Evolutionary conservation across 1,139 yeast species (phyloP).

Genomic region (Pichia sp.): DNA sequence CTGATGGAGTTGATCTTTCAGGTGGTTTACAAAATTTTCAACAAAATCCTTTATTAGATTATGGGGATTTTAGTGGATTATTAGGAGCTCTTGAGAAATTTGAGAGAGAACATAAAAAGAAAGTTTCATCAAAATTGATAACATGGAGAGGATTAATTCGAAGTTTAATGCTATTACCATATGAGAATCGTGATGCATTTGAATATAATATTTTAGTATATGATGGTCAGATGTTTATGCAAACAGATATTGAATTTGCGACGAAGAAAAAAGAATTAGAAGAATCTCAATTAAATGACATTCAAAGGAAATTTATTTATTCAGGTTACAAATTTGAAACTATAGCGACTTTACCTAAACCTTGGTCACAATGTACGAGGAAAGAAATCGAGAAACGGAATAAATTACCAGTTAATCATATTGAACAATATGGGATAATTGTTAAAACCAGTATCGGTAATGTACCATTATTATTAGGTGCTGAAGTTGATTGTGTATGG

Average conservation of each 20-base stretch:
- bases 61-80: constrained; percentile 43
- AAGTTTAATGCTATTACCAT: constrained; percentile 56
- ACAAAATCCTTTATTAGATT: constrained; percentile 27
- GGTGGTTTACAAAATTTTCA: constrained; percentile 57
- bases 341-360: constrained; percentile 64
- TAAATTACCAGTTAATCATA: constrained; percentile 49
- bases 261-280: constrained; percentile 17
- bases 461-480: constrained; percentile 64
- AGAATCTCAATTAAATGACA: constrained; percentile 30
- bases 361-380: constrained; percentile 67
- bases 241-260: constrained; percentile 43
- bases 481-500: constrained; percentile 86
- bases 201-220: constrained; percentile 55
- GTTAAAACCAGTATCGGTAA: constrained; percentile 81
- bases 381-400: constrained; percentile 57
- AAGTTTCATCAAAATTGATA: constrained; percentile 55
- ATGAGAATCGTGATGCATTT: constrained; percentile 47
- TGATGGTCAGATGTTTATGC: constrained; percentile 85
- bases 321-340: constrained; percentile 85
- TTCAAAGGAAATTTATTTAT: constrained; percentile 44
- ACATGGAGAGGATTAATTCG: constrained; percentile 84
- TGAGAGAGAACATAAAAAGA: constrained; percentile 44
- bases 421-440: constrained; percentile 70
- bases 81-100: constrained; percentile 46
- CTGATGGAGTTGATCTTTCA: constrained; percentile 46